A percentile compares a stretch with the other conserved stretches of the same genome.
Conservation (phyloP, 805 yeast genomes). For the Wickerhamiella brachini region DNA sequence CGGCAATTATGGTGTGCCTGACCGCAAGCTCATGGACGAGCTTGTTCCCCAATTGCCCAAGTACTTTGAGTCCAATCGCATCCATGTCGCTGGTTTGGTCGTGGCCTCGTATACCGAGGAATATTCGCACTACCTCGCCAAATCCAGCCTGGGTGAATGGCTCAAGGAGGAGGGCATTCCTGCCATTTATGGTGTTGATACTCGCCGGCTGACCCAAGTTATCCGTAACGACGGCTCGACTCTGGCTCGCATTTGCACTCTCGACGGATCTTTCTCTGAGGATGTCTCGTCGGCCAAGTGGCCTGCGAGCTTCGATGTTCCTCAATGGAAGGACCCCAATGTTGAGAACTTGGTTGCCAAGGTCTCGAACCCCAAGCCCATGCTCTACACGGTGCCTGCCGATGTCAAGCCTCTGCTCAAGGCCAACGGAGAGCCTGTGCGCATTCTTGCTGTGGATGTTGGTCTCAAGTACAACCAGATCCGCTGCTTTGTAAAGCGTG, state of each 20-base stretch:
- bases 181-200: conserved; percentile 95
- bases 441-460: conserved; percentile 85
- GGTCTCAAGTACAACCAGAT: conserved; percentile 98
- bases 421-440: conserved; percentile 63
- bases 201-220: conserved; percentile 85
- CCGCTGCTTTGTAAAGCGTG: conserved; percentile 90
- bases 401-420: conserved; percentile 29
- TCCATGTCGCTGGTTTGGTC: conserved; percentile 93
- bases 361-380: conserved; percentile 69
- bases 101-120: conserved; percentile 96
- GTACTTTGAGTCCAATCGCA: conserved; percentile 82
- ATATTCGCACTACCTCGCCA: conserved; percentile 86
- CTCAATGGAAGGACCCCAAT: conserved; percentile 92
- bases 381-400: conserved; percentile 57
- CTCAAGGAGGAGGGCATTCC: conserved; percentile 83
- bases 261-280: conserved; percentile 24
- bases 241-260: conserved; percentile 73
- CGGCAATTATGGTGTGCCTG: conserved; percentile 99
- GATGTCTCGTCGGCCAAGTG: conserved; percentile 33
- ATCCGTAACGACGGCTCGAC: conserved; percentile 89
- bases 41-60: conserved; percentile 65
- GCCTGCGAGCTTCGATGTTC: conserved; percentile 50
- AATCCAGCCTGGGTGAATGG: conserved; percentile 88
- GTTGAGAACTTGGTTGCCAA: conserved; percentile 78
- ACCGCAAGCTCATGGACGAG: conserved; percentile 62